Evolutionary conservation across 1,139 yeast genomes (phyloP).

Genomic region (Geotrichum klebahnii): DNA sequence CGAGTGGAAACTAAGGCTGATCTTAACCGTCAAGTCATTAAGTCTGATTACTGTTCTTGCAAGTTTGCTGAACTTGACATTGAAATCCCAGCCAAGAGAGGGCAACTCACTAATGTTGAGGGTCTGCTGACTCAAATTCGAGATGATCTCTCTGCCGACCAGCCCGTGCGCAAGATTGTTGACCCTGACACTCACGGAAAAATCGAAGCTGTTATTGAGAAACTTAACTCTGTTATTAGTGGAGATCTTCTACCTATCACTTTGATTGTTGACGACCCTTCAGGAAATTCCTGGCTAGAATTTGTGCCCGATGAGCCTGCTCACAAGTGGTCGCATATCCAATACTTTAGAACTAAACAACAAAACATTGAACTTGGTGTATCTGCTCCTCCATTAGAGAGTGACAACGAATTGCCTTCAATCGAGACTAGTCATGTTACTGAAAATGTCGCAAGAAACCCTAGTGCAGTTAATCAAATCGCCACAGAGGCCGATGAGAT

Average conservation of each 20-base stretch:
- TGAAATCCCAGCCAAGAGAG: slow-evolving; percentile 93
- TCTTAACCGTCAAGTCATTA: slow-evolving; percentile 85
- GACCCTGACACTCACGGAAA: slow-evolving; percentile 76
- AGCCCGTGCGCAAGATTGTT: slow-evolving; percentile 62
- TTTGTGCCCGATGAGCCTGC: slow-evolving; percentile 81
- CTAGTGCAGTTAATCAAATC: slow-evolving; percentile 31
- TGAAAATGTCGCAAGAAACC: slow-evolving; percentile 31
- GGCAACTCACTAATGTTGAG: slow-evolving; percentile 88
- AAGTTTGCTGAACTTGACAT: slow-evolving; percentile 79
- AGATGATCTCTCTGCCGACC: slow-evolving; percentile 77
- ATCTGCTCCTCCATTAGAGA: slow-evolving; percentile 67
- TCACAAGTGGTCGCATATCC: slow-evolving; percentile 86
- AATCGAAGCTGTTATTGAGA: slow-evolving; percentile 63
- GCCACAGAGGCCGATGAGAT: slow-evolving; percentile 57
- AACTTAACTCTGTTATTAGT: slow-evolving; percentile 54
- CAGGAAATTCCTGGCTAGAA: slow-evolving; percentile 97
- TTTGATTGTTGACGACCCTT: slow-evolving; percentile 81
- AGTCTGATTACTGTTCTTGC: slow-evolving; percentile 82
- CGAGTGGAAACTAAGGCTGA: slow-evolving; percentile 70
- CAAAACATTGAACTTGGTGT: slow-evolving; percentile 88
- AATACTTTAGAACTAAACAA: slow-evolving; percentile 80
- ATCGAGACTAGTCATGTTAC: slow-evolving; percentile 43
- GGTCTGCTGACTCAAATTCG: slow-evolving; percentile 81
- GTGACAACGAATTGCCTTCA: slow-evolving; percentile 36
- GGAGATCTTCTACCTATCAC: slow-evolving; percentile 77